Base-by-base conservation (phyloP, 805 yeast species). In the Saccharomycopsis javanensis region DNA sequence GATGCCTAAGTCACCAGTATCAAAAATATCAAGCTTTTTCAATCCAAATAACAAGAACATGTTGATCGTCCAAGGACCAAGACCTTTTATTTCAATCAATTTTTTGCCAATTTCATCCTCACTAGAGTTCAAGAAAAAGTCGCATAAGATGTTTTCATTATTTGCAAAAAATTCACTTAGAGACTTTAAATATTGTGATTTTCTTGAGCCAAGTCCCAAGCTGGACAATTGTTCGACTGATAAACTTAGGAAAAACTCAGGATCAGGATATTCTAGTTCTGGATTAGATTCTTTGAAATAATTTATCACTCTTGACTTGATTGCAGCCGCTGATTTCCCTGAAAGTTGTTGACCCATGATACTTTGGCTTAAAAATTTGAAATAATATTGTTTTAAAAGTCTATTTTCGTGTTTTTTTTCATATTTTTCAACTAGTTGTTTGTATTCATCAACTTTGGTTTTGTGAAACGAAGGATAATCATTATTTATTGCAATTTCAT, bases 41-140 rank as follows among this genome's bases (percentile, higher is more conserved):
- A 90, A 70, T 1, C 86, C 85, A 66, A 88, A 88, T 23, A 85
- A 65, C 16, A 87, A 69, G 68, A 89, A 91, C 96, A 91, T 91
- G 56, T 85, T 86, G 0, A 94, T 91, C 4, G 90, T 81, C 98
- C 98, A 91, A 1, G 77, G 76, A 0, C 94, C 95, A 16, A 87
- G 78, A 0, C 95, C 95, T 64, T 86, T 85, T 60, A 86, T 71
- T 27, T 67, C 67, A 0, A 78, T 76, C 55, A 85, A 68, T 57
- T 76, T 78, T 18, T 74, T 74, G 0, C 77, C 65, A 15, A 85
- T 69, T 23, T 72, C 80, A 1, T 78, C 78, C 51, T 78, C 74
- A 2, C 72, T 60, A 34, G 70, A 70, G 0, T 61, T 57, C 2
- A 58, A 46, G 60, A 83, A 77, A 54, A 77, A 70, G 1, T 69